Evolutionary conservation across 2,329 filamentous ascomycete species (phyloP).

Genomic region (Sporothrix globosa): DNA sequence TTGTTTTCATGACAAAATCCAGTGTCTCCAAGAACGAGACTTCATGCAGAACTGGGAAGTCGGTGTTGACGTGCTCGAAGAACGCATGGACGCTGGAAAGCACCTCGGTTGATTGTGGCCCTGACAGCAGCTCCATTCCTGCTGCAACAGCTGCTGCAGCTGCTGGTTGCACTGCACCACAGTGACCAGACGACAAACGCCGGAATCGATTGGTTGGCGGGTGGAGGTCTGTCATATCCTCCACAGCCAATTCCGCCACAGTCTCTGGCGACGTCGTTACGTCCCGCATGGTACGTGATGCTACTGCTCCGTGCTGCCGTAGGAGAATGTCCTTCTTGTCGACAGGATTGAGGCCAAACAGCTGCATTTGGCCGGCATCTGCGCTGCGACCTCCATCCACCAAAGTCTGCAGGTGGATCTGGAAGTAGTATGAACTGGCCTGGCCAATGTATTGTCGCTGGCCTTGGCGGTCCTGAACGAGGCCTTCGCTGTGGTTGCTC

Average conservation of each 20-base stretch:
- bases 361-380: slow-evolving; percentile 42
- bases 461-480: slow-evolving; percentile 49
- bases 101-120: slow-evolving; percentile 7
- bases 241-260: neutral
- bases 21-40: slow-evolving; percentile 48
- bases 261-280: neutral
- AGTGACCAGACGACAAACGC: neutral
- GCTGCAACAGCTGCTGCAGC: neutral
- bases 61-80: slow-evolving; percentile 49
- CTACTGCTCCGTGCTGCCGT: neutral
- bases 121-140: neutral
- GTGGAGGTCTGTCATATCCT: neutral
- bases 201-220: neutral
- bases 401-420: slow-evolving; percentile 47
- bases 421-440: slow-evolving; percentile 49
- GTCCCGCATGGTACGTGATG: neutral
- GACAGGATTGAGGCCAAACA: slow-evolving; percentile 49
- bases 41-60: slow-evolving; percentile 50
- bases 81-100: slow-evolving; percentile 36
- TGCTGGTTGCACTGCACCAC: neutral
- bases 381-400: slow-evolving; percentile 23
- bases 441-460: slow-evolving; percentile 51
- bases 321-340: slow-evolving; percentile 27
- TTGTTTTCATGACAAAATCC: slow-evolving; percentile 41
- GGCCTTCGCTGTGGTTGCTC: slow-evolving; percentile 39